Percentiles rank a stretch among this genome's conserved stretches.
These are phyloP conservation scores for Tritrichomonas foetus DNA, from an alignment of 208 protist genomes.

Conservation along the genomic window DNA sequence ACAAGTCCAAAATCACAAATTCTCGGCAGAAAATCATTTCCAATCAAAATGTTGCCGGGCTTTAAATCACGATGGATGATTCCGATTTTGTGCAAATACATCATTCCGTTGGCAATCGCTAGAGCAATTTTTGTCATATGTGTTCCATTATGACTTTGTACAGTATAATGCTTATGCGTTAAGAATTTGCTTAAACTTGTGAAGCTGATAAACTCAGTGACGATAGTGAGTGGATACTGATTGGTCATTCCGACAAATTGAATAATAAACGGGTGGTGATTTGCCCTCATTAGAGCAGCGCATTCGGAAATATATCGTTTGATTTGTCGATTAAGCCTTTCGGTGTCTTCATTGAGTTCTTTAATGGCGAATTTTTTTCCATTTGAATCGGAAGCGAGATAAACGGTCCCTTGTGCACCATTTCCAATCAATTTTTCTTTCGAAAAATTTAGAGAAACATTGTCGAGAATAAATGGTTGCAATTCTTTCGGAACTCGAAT, in stretches of 20 bases:
- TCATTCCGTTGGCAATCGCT: neutral
- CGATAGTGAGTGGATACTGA: neutral
- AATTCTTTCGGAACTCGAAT: too few relatives aligned
- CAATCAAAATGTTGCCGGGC: neutral
- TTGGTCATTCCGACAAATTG: neutral
- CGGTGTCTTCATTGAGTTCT: too few relatives aligned
- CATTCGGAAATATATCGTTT: neutral
- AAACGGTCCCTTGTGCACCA: too few relatives aligned
- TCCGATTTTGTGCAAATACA: neutral
- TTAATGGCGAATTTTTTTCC: too few relatives aligned
- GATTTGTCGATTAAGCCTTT: too few relatives aligned
- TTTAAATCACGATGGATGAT: slow-evolving; percentile 32
- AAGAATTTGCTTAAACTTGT: neutral
- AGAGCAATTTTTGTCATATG: neutral
- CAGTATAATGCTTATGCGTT: neutral
- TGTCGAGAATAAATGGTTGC: too few relatives aligned
- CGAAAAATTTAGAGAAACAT: too few relatives aligned
- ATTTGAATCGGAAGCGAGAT: too few relatives aligned
- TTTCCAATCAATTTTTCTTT: too few relatives aligned
- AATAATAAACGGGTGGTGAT: neutral
- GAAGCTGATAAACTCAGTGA: neutral
- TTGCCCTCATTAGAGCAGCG: neutral
- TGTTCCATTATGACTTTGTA: neutral
- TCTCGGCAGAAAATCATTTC: neutral
- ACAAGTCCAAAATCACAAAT: slow-evolving; percentile 16